These are phyloP conservation scores for Actinidia arguta DNA, from an alignment of 179 eudicot species.

Conservation along the genomic window DNA sequence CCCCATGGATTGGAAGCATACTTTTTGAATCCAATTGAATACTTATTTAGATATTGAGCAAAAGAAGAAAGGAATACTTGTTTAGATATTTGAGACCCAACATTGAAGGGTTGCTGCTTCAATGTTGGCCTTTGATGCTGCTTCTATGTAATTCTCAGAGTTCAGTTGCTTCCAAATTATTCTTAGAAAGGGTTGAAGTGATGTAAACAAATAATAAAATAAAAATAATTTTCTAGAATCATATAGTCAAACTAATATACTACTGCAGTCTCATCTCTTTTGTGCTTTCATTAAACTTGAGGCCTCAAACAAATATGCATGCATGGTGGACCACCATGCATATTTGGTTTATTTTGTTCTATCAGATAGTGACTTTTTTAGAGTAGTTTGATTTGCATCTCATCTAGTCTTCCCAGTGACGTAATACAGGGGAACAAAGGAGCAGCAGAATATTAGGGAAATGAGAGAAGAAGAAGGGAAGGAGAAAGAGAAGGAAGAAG, in stretches of 20 bases:
- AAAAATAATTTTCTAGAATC: neutral
- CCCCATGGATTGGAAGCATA: neutral
- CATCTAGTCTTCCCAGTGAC: neutral
- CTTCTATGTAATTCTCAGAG: neutral
- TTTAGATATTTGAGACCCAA: neutral
- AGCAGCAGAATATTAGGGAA: neutral
- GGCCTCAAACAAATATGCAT: neutral
- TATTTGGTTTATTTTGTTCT: neutral
- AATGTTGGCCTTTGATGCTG: neutral
- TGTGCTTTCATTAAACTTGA: neutral
- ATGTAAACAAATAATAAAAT: neutral
- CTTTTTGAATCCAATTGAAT: neutral
- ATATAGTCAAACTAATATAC: neutral
- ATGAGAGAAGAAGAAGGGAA: neutral
- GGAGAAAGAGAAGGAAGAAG: no score
- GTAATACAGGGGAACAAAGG: neutral
- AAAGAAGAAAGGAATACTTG: neutral
- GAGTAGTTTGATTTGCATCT: neutral
- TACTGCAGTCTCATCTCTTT: neutral
- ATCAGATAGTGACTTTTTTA: neutral
- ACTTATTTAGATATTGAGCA: neutral
- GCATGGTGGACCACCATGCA: neutral
- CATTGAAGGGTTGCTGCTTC: neutral
- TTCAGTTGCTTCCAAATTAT: neutral
- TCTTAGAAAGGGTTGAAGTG: neutral